A percentile compares a stretch with the other conserved stretches of the same genome.
These are phyloP conservation scores for Raphanus raphanistrum DNA, from an alignment of 345 rosid species.

Conservation along the genomic window DNA sequence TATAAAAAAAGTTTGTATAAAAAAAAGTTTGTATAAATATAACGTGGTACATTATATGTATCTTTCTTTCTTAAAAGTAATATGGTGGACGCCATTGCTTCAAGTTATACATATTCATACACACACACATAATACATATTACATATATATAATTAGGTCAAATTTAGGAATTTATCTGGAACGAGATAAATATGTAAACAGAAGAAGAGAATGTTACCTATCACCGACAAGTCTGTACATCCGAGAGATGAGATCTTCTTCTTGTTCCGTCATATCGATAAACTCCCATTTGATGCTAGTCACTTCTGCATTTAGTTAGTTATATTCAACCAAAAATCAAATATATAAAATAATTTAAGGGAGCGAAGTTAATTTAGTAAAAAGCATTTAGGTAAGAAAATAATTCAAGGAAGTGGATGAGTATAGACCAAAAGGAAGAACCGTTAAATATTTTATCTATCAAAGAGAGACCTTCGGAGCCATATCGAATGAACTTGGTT, in stretches of 20 bases:
- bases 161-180: neutral
- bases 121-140: neutral
- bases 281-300: slow-evolving; percentile 62
- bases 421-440: slow-evolving; percentile 7
- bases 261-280: slow-evolving; percentile 58
- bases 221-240: slow-evolving; percentile 67
- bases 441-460: neutral
- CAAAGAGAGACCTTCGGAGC: slow-evolving; percentile 23
- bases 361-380: neutral
- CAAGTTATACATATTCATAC: neutral
- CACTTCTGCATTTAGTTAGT: slow-evolving; percentile 44
- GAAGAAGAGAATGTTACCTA: slow-evolving; percentile 38
- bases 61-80: neutral
- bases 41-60: neutral
- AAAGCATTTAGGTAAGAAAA: neutral
- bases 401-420: neutral
- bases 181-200: neutral
- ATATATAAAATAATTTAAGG: neutral
- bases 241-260: slow-evolving; percentile 67
- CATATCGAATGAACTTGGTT: slow-evolving; percentile 16
- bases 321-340: neutral
- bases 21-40: neutral
- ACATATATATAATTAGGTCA: neutral
- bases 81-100: neutral
- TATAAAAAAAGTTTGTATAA: neutral